A percentile compares a stretch with the other conserved stretches of the same genome.
These are phyloP conservation scores for Lepidium sativum DNA, from an alignment of 345 rosid genomes.

Conservation along the genomic window DNA sequence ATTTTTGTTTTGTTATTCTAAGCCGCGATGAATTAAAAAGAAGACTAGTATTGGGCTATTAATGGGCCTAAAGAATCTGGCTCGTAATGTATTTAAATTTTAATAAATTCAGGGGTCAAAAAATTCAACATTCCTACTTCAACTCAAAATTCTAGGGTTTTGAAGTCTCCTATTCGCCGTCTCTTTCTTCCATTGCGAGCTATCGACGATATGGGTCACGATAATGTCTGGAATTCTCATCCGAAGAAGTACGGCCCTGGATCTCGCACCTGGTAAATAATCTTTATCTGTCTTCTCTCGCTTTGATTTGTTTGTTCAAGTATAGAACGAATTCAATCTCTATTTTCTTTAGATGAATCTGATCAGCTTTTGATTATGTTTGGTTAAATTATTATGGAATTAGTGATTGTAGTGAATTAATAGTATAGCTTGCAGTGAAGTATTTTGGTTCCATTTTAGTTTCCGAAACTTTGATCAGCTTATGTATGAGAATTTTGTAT, in stretches of 20 bases:
- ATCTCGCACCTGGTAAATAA: slow-evolving; percentile 34
- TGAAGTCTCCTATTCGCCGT: not conserved
- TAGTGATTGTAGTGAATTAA: too few species aligned
- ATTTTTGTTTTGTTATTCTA: too few species aligned
- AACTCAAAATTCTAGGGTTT: not conserved
- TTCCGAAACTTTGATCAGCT: too few species aligned
- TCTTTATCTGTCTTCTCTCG: too few species aligned
- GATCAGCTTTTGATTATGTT: too few species aligned
- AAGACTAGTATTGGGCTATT: not conserved
- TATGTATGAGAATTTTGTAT: too few species aligned
- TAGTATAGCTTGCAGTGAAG: too few species aligned
- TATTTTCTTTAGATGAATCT: too few species aligned
- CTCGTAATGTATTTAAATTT: not conserved
- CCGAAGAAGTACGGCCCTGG: slow-evolving; percentile 49
- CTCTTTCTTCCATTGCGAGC: not conserved
- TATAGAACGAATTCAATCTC: too few species aligned
- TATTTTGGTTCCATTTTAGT: too few species aligned
- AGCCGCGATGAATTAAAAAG: not conserved
- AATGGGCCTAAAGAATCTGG: not conserved
- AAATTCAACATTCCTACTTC: not conserved
- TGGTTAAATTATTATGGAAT: too few species aligned
- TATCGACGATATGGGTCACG: slow-evolving; percentile 31
- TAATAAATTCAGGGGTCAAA: not conserved
- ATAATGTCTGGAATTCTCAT: slow-evolving; percentile 4
- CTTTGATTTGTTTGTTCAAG: too few species aligned